A percentile compares a stretch with the other conserved stretches of the same genome.
Evolutionary conservation across 78 protist species (phyloP).

Genomic region (Chrysochromulina tobinii): DNA sequence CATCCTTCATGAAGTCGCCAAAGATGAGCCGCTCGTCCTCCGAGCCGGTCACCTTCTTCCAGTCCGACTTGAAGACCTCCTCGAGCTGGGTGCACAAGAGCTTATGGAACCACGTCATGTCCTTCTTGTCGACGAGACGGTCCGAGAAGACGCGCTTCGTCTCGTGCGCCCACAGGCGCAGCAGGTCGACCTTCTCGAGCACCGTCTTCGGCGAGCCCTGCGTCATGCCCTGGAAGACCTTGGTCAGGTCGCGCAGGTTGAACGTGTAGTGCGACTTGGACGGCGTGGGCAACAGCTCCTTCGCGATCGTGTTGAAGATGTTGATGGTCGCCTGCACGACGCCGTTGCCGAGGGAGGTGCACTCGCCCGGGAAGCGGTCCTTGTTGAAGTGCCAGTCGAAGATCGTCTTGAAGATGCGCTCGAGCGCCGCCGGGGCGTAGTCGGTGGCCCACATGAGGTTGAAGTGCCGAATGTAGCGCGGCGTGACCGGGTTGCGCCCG

Average conservation of each 20-base stretch:
- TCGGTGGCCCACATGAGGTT: slow-evolving; percentile 26
- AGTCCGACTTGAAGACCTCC: background rate
- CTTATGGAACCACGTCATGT: slow-evolving; percentile 32
- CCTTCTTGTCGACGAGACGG: slow-evolving; percentile 38
- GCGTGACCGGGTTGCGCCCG: slow-evolving; percentile 80
- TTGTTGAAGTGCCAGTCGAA: background rate
- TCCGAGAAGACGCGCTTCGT: slow-evolving; percentile 50
- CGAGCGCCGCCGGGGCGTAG: background rate
- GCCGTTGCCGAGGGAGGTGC: background rate
- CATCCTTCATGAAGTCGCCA: slow-evolving; percentile 54
- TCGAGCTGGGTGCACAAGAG: background rate
- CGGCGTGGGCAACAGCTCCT: slow-evolving; percentile 60
- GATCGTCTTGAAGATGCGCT: slow-evolving; percentile 47
- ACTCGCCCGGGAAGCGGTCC: too few species aligned
- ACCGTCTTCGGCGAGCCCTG: background rate
- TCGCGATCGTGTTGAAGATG: slow-evolving; percentile 6
- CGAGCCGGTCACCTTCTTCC: background rate
- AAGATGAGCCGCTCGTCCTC: background rate
- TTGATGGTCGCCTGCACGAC: slow-evolving; percentile 15
- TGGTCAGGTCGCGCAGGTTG: slow-evolving; percentile 63
- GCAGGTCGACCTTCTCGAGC: background rate
- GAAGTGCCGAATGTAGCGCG: slow-evolving; percentile 73
- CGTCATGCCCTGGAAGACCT: slow-evolving; percentile 52
- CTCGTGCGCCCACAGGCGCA: slow-evolving; percentile 68
- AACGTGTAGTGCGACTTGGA: slow-evolving; percentile 64